Percentiles rank a stretch among this genome's conserved stretches.
Evolutionary conservation across 805 yeast genomes (phyloP).

Genomic region (Wickerhamomyces hampshirensis): DNA sequence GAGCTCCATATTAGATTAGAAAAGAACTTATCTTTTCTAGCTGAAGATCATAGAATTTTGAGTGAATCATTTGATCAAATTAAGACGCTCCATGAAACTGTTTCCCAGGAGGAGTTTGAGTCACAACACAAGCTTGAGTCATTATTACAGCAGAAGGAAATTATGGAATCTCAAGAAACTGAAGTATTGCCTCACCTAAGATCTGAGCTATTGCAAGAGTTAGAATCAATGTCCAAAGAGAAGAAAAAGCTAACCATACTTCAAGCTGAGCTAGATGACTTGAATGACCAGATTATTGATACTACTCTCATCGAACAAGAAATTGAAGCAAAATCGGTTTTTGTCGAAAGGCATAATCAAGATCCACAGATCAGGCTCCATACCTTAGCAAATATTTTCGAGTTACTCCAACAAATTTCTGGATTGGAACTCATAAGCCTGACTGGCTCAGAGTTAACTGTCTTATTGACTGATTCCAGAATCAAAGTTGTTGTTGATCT

Average conservation of each 20-base stretch:
- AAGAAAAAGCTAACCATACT: slow-evolving; percentile 2
- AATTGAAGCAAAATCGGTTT: slow-evolving; percentile 8
- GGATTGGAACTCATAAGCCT: slow-evolving; percentile 13
- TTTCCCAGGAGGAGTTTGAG: slow-evolving; percentile 1
- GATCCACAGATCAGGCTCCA: slow-evolving; percentile 17
- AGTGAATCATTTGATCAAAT: slow-evolving; percentile 3
- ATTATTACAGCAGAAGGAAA: slow-evolving; percentile 5
- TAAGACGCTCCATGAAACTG: slow-evolving; percentile 1
- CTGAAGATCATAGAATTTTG: slow-evolving; percentile 8
- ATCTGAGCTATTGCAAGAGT: slow-evolving; percentile 9
- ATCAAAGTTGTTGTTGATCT: slow-evolving; percentile 12
- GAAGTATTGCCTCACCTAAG: slow-evolving; percentile 9
- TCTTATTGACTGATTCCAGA: slow-evolving; percentile 6
- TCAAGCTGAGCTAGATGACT: slow-evolving; percentile 8
- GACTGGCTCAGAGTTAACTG: slow-evolving; percentile 5
- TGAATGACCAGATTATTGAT: slow-evolving; percentile 9
- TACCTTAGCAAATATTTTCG: slow-evolving; percentile 6
- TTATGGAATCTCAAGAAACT: slow-evolving; percentile 15
- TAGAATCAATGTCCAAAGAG: slow-evolving; percentile 3
- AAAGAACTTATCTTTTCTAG: slow-evolving; percentile 8
- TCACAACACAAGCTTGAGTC: slow-evolving; percentile 3
- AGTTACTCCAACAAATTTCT: slow-evolving; percentile 10
- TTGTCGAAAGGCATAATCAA: slow-evolving; percentile 16
- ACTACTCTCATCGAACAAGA: slow-evolving; percentile 17
- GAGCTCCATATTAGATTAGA: slow-evolving; percentile 19